Evolutionary conservation across 73 alveolate species (phyloP), one percentile per base, ranked within the genome.

Genomic region (Tetrahymena borealis): DNA sequence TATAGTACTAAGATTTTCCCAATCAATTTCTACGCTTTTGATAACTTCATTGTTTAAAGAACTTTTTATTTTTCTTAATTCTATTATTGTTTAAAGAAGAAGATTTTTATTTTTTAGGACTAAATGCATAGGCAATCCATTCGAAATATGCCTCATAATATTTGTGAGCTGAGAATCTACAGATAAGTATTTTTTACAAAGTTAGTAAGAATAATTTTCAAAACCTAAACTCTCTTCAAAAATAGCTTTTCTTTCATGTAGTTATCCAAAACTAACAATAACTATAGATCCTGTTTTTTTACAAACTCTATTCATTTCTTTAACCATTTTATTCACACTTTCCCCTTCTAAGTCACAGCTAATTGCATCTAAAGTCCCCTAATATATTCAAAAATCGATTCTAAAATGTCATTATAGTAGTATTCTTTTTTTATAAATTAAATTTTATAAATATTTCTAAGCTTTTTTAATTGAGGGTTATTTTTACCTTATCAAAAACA

Each of bases 361-460:
- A 18, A 93, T 39, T 1, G 95, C 95, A 93, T 93, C 95, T 18
- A 93, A 37, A 1, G 95, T 93, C 0, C 95, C 95, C 85, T 60
- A 60, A 20, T 9, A 12, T 60, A 7, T 60, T 0, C 0, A 60
- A 60, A 60, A n/a, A n/a, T n/a, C n/a, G n/a, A n/a, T n/a, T n/a
- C n/a, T n/a, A n/a, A n/a, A n/a, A n/a, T n/a, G n/a, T n/a, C n/a
- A n/a, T n/a, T n/a, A n/a, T n/a, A n/a, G n/a, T n/a, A n/a, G n/a
- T n/a, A n/a, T n/a, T n/a, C n/a, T n/a, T n/a, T n/a, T n/a, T n/a
- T n/a, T n/a, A n/a, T n/a, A n/a, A n/a, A n/a, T n/a, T n/a, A n/a
- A n/a, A n/a, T n/a, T n/a, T n/a, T n/a, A n/a, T n/a, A n/a, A n/a
- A n/a, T n/a, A n/a, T n/a, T n/a, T n/a, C n/a, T n/a, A n/a, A n/a